Evolutionary conservation across 1,139 yeast species (phyloP).

Genomic region (Maudiozyma humilis): DNA sequence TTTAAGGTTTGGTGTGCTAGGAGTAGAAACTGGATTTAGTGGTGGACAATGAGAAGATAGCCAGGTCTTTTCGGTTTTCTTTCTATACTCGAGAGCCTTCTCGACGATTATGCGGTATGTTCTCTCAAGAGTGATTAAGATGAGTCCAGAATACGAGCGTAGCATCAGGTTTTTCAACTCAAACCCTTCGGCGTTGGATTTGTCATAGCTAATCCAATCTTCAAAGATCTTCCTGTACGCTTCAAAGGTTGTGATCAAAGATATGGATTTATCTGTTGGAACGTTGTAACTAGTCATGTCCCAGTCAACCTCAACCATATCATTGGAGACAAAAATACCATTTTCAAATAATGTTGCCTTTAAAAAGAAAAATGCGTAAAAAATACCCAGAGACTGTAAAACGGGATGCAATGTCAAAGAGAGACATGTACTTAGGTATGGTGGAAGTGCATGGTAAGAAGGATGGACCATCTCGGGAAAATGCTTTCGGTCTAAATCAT

Average conservation of each 20-base stretch:
- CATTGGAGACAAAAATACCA: slow-evolving; percentile 9
- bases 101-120: slow-evolving; percentile 16
- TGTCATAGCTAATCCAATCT: slow-evolving; percentile 7
- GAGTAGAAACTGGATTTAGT: background rate
- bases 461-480: slow-evolving; percentile 9
- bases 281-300: slow-evolving; percentile 12
- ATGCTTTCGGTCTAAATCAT: slow-evolving; percentile 8
- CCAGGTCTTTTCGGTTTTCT: slow-evolving; percentile 15
- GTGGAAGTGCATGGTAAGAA: slow-evolving; percentile 4
- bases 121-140: slow-evolving; percentile 14
- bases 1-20: background rate
- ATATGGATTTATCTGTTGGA: slow-evolving; percentile 8
- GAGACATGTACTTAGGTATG: slow-evolving; percentile 6
- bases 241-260: slow-evolving; percentile 13
- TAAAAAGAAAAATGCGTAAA: slow-evolving; percentile 15
- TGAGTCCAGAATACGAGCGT: slow-evolving; percentile 13
- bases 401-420: background rate
- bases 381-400: slow-evolving; percentile 12
- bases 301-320: slow-evolving; percentile 10
- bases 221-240: slow-evolving; percentile 15
- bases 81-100: slow-evolving; percentile 18
- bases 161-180: slow-evolving; percentile 9
- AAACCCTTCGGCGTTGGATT: slow-evolving; percentile 2
- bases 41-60: slow-evolving; percentile 1
- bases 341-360: slow-evolving; percentile 17